A percentile compares a stretch with the other conserved stretches of the same genome.
Conservation (phyloP, 768 basidiomycete species). For the Collybiopsis confluens region DNA sequence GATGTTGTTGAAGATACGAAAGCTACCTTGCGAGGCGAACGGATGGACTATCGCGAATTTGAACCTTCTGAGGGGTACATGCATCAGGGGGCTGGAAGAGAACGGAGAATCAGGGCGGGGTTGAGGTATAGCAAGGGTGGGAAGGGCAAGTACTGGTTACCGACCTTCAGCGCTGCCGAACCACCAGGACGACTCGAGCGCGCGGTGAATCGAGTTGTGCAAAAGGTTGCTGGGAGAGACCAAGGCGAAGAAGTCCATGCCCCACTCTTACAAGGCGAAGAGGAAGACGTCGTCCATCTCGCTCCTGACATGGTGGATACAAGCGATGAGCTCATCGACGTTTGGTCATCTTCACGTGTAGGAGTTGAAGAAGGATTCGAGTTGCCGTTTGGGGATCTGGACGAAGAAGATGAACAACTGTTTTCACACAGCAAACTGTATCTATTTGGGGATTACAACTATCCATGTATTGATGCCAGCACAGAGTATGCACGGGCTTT, state of each 20-base stretch:
- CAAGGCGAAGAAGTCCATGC: slow-evolving; percentile 62
- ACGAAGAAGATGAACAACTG: slow-evolving; percentile 69
- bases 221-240: slow-evolving; percentile 35
- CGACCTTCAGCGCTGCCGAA: slow-evolving; percentile 41
- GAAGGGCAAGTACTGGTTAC: slow-evolving; percentile 93
- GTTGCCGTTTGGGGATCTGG: slow-evolving; percentile 65
- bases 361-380: slow-evolving; percentile 41
- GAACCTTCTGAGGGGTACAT: slow-evolving; percentile 93
- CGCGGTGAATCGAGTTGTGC: slow-evolving; percentile 37
- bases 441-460: slow-evolving; percentile 88
- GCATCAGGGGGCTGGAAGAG: slow-evolving; percentile 85
- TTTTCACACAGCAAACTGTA: slow-evolving; percentile 74
- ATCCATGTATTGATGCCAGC: slow-evolving; percentile 86
- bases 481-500: slow-evolving; percentile 59
- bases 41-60: slow-evolving; percentile 94
- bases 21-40: slow-evolving; percentile 77
- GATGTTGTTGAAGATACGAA: slow-evolving; percentile 88
- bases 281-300: slow-evolving; percentile 59
- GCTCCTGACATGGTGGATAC: slow-evolving; percentile 49
- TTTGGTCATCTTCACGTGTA: slow-evolving; percentile 26
- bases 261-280: slow-evolving; percentile 66
- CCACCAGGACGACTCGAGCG: slow-evolving; percentile 37
- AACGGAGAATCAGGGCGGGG: slow-evolving; percentile 85
- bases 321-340: slow-evolving; percentile 34
- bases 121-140: slow-evolving; percentile 91